Evolutionary conservation across 2,329 filamentous ascomycete genomes (phyloP).

Genomic region (Zopfia rhizophila): DNA sequence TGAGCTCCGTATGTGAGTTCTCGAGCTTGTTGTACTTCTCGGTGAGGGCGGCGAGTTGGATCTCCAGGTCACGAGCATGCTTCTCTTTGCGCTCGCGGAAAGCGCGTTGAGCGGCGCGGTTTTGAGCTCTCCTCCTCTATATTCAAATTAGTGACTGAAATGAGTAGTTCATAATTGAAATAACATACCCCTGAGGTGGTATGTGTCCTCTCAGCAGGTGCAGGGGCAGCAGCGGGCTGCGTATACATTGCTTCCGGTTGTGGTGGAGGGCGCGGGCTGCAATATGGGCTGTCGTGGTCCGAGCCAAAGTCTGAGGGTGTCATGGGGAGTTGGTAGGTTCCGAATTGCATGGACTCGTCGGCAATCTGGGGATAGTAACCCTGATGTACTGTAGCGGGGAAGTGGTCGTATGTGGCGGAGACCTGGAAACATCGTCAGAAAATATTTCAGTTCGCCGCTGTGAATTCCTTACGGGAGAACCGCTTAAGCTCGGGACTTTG

Average conservation of each 20-base stretch:
- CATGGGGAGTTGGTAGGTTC: conserved; percentile 49
- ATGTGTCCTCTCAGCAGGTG: conserved; percentile 44
- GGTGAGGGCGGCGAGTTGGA: conserved; percentile 64
- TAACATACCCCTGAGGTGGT: conserved; percentile 51
- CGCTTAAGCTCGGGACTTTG: conserved; percentile 51
- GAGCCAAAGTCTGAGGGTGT: conserved; percentile 53
- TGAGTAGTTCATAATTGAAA: not conserved
- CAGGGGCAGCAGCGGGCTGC: conserved; percentile 25
- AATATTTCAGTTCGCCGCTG: too few species aligned
- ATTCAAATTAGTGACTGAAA: conserved; percentile 23
- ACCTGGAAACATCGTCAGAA: conserved; percentile 30
- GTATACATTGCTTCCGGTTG: conserved; percentile 37
- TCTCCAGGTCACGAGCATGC: conserved; percentile 71
- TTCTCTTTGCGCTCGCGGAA: conserved; percentile 73
- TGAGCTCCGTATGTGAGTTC: conserved; percentile 61
- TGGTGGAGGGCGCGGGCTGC: conserved; percentile 45
- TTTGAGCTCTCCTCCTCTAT: conserved; percentile 68
- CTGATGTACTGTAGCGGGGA: conserved; percentile 43
- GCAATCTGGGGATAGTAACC: conserved; percentile 46
- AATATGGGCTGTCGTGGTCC: conserved; percentile 51
- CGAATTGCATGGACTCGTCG: conserved; percentile 45
- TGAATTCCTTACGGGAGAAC: conserved; percentile 49
- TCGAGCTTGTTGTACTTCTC: conserved; percentile 67
- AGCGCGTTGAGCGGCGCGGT: conserved; percentile 69
- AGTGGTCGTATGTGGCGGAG: conserved; percentile 50